Percentiles rank a stretch among this genome's conserved stretches.
phyloP scores from a whole-genome alignment of 2,329 filamentous ascomycete genomes.

The Monilinia polystroma region DNA sequence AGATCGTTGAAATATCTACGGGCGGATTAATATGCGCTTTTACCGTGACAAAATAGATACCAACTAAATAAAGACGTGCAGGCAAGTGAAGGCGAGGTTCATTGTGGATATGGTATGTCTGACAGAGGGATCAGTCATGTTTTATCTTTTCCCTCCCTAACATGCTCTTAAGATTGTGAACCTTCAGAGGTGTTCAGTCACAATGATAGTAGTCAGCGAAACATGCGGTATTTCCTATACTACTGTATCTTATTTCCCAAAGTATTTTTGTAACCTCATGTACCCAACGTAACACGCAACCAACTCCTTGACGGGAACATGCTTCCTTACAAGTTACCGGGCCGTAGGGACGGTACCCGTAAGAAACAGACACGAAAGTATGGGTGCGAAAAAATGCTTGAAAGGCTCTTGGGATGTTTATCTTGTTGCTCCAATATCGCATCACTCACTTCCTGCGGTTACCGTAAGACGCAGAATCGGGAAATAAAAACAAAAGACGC shows the following conservation, averaged over 20 bases:
- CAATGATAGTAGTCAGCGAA: conserved; percentile 13
- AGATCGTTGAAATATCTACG: conserved; percentile 16
- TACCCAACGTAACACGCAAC: conserved; percentile 19
- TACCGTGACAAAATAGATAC: background rate
- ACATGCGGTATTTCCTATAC: conserved; percentile 15
- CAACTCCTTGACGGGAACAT: conserved; percentile 14
- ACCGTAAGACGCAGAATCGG: background rate
- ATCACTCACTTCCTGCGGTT: background rate
- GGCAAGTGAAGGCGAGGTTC: conserved; percentile 10
- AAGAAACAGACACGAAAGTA: conserved; percentile 1
- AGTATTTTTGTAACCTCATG: conserved; percentile 7
- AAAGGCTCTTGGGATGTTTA: background rate
- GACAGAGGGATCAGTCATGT: conserved; percentile 1
- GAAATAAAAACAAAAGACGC: conserved; percentile 9
- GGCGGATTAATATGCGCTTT: background rate
- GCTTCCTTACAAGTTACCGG: conserved; percentile 16
- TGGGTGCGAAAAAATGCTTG: background rate
- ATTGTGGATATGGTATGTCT: background rate
- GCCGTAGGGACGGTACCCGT: conserved; percentile 25
- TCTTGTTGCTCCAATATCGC: background rate
- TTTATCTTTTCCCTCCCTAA: background rate
- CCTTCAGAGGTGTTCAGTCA: background rate
- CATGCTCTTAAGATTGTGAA: background rate
- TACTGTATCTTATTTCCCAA: background rate
- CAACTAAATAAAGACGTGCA: conserved; percentile 5